Percentiles rank a stretch among this genome's conserved stretches.
phyloP scores from a whole-genome alignment of 495 filamentous ascomycete genomes.

The Hypoxylon fragiforme region DNA sequence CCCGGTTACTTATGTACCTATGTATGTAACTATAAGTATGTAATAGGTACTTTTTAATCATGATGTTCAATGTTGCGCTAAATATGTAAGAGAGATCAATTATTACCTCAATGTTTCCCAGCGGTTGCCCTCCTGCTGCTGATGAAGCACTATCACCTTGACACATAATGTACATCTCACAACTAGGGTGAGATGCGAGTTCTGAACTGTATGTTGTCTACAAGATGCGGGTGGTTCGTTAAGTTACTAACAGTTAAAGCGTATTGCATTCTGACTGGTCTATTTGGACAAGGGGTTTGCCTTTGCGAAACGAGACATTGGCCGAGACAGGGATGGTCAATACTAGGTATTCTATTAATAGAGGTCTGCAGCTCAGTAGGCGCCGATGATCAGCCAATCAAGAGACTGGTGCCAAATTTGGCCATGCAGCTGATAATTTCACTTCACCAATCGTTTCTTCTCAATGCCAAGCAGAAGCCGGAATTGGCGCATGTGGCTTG shows the following conservation, averaged over 20 bases:
- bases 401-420: conserved; percentile 30
- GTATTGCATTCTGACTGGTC: conserved; percentile 31
- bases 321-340: conserved; percentile 29
- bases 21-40: neutral
- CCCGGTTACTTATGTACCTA: too few relatives aligned
- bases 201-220: conserved; percentile 4
- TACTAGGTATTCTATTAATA: conserved; percentile 44
- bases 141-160: conserved; percentile 15
- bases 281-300: conserved; percentile 23
- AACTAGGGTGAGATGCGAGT: conserved; percentile 2
- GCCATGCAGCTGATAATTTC: conserved; percentile 38
- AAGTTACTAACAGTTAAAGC: conserved; percentile 22
- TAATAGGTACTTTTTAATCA: neutral
- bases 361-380: conserved; percentile 36
- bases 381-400: conserved; percentile 39
- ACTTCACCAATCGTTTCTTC: conserved; percentile 29
- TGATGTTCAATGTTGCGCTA: neutral
- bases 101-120: conserved; percentile 1
- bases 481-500: conserved; percentile 28
- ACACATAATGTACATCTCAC: conserved; percentile 5
- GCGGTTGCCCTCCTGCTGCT: conserved; percentile 1
- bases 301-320: conserved; percentile 42
- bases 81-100: conserved; percentile 3
- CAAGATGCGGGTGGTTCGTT: conserved; percentile 24
- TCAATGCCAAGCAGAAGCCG: conserved; percentile 27